Evolutionary conservation across 2,329 filamentous ascomycete genomes (phyloP).

Genomic region (Colletotrichum sp.): DNA sequence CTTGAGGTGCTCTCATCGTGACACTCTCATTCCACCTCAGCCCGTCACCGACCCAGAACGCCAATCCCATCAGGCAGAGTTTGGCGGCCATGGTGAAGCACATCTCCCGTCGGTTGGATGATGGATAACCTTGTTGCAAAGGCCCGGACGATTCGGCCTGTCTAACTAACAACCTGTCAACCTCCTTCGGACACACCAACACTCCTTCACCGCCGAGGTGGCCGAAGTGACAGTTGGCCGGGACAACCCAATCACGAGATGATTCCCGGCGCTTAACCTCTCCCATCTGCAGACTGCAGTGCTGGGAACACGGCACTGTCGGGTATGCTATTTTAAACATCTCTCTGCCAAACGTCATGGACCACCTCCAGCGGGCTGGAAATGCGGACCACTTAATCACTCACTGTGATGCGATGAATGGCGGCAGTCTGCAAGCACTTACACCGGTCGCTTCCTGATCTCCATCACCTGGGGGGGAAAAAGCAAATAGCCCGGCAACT

Average conservation of each 20-base stretch:
- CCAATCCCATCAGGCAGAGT: not conserved
- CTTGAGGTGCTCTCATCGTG: not conserved
- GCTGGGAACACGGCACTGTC: not conserved
- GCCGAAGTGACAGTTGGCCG: not conserved
- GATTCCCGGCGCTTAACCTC: constrained; percentile 1
- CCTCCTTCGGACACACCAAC: not conserved
- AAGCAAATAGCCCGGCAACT: not conserved
- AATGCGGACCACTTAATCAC: not conserved
- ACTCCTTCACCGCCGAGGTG: not conserved
- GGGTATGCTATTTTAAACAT: constrained; percentile 9
- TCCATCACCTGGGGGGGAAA: not conserved
- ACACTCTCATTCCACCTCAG: not conserved
- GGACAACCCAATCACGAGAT: not conserved
- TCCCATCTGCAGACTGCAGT: not conserved
- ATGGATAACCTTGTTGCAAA: not conserved
- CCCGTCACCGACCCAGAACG: not conserved
- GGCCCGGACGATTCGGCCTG: not conserved
- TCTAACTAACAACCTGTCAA: not conserved
- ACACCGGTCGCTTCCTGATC: not conserved
- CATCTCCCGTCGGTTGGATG: not conserved
- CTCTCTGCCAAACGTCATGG: not conserved
- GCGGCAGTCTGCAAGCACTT: constrained; percentile 18
- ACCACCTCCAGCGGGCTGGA: not conserved
- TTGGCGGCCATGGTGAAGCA: not conserved
- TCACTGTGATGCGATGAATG: not conserved